Conservation (phyloP, 2,329 filamentous ascomycete genomes). For the Alternaria metachromatica region DNA sequence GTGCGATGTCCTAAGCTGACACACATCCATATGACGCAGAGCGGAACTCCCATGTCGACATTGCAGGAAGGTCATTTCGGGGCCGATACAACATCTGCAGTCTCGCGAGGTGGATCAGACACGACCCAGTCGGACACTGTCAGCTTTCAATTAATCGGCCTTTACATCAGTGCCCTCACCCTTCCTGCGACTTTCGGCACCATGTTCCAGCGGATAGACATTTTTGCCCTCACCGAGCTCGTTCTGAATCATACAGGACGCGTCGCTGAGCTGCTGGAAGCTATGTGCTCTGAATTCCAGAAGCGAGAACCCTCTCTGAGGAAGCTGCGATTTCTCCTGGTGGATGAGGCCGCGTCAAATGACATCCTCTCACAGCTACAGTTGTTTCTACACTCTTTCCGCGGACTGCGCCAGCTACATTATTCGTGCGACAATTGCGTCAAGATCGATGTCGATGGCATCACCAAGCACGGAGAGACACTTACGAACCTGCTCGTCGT, state of each 20-base stretch:
- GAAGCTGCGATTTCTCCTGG: not conserved
- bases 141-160: not conserved
- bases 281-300: not conserved
- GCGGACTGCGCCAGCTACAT: not conserved
- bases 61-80: not conserved
- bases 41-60: not conserved
- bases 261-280: not conserved
- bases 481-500: not conserved
- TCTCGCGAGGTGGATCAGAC: not conserved
- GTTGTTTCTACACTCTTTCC: not conserved
- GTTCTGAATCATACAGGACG: not conserved
- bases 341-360: not conserved
- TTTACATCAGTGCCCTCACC: not conserved
- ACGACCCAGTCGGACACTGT: not conserved
- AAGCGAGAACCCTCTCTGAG: not conserved
- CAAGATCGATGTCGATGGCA: not conserved
- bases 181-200: not conserved
- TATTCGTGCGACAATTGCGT: accelerated
- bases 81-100: not conserved
- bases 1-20: not conserved
- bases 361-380: accelerated
- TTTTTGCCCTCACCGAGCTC: not conserved
- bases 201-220: not conserved
- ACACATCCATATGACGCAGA: not conserved
- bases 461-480: not conserved